Evolutionary conservation across 257 asterid species (phyloP).

Genomic region (Ajuga chamaepitys): DNA sequence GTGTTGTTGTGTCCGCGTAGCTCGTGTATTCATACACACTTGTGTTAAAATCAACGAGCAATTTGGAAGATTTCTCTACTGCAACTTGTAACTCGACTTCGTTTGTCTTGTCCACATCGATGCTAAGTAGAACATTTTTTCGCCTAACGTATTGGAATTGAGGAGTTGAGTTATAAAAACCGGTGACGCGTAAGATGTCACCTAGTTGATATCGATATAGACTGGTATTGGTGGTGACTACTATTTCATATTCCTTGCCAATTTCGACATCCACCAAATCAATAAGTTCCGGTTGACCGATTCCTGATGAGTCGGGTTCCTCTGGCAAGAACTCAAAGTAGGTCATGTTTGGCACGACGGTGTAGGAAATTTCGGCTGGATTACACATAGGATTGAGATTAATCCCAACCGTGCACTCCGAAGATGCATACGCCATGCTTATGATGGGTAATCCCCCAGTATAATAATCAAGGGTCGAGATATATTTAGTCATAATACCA

Average conservation of each 20-base stretch:
- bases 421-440: slow-evolving; percentile 21
- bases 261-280: background rate
- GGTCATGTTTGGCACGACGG: slow-evolving; percentile 33
- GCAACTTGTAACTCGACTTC: background rate
- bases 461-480: slow-evolving; percentile 29
- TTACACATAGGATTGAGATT: slow-evolving; percentile 28
- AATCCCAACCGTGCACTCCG: slow-evolving; percentile 28
- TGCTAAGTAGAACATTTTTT: background rate
- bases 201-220: background rate
- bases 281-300: background rate
- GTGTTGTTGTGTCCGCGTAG: no score
- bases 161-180: background rate
- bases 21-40: no score
- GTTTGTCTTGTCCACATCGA: background rate
- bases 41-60: background rate
- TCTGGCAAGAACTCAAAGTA: slow-evolving; percentile 24
- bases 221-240: background rate
- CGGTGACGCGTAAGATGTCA: background rate
- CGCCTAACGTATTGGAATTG: background rate
- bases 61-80: background rate
- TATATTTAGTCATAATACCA: slow-evolving; percentile 30
- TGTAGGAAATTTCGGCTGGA: slow-evolving; percentile 29
- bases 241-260: background rate
- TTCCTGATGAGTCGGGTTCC: background rate
- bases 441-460: slow-evolving; percentile 26